Percentiles rank a stretch among this genome's conserved stretches.
Evolutionary conservation across 345 rosid genomes (phyloP).

Genomic region (Heritiera littoralis): DNA sequence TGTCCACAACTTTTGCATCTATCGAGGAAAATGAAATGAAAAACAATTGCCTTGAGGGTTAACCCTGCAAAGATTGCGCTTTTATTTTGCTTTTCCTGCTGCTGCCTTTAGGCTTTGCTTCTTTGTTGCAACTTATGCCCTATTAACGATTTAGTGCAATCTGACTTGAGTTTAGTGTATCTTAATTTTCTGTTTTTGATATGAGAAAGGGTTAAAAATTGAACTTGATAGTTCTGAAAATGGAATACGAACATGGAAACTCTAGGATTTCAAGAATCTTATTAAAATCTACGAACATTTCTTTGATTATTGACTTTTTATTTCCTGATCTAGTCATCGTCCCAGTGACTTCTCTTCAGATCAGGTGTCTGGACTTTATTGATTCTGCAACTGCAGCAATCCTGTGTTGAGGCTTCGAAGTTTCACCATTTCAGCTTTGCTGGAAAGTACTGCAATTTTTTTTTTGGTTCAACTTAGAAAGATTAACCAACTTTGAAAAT

Average conservation of each 20-base stretch:
- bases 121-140: not conserved
- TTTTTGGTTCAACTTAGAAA: not conserved
- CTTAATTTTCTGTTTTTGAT: too few species aligned
- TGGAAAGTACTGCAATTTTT: conserved; percentile 41
- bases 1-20: conserved; percentile 18
- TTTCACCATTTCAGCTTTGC: conserved; percentile 39
- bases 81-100: not conserved
- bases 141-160: too few species aligned
- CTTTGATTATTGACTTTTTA: not conserved
- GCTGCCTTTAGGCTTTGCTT: not conserved
- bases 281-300: not conserved
- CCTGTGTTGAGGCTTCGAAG: not conserved
- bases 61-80: not conserved
- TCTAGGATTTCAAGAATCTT: not conserved
- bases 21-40: not conserved
- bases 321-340: not conserved
- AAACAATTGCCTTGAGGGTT: not conserved
- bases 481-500: not conserved
- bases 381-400: not conserved
- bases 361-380: not conserved
- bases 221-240: not conserved
- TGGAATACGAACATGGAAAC: too few species aligned
- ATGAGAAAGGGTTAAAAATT: not conserved
- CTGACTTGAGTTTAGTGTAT: not conserved
- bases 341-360: not conserved